phyloP scores from a whole-genome alignment of 164 flowering plant genomes.

The Vitis riparia region DNA sequence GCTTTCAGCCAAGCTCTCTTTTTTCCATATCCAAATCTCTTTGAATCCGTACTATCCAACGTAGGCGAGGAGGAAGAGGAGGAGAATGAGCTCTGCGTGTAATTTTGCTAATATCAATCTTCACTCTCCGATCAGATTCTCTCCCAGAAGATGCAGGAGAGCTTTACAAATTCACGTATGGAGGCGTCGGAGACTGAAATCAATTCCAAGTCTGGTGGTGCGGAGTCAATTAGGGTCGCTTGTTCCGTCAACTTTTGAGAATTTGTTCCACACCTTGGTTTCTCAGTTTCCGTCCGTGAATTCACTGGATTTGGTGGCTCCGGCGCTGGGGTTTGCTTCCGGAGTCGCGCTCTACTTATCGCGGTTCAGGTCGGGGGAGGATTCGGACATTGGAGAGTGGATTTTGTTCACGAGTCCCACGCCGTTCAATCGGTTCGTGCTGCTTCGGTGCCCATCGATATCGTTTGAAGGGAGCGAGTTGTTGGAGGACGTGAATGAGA shows the following conservation, averaged over 20 bases:
- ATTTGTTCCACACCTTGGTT: conserved; percentile 28
- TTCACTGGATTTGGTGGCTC: conserved; percentile 46
- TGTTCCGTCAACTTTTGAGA: conserved; percentile 4
- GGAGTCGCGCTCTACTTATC: conserved; percentile 42
- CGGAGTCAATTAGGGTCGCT: not conserved
- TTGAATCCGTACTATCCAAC: no score
- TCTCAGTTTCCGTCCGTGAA: conserved; percentile 37
- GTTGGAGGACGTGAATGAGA: conserved; percentile 53
- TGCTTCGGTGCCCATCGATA: conserved; percentile 82
- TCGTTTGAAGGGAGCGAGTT: conserved; percentile 47
- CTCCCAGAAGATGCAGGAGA: not conserved
- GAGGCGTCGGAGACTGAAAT: conserved; percentile 37
- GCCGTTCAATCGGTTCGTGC: conserved; percentile 85
- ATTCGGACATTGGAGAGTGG: conserved; percentile 61
- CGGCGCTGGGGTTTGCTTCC: conserved; percentile 58
- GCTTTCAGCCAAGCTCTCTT: no score
- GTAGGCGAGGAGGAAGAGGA: no score
- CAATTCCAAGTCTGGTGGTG: not conserved
- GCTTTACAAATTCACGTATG: conserved; percentile 13
- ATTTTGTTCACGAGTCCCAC: conserved; percentile 75
- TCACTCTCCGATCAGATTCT: not conserved
- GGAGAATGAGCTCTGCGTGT: conserved; percentile 3
- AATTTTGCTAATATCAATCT: not conserved
- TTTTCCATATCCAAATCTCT: no score
- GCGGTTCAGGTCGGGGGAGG: not conserved